phyloP scores from a whole-genome alignment of 2,329 filamentous ascomycete species.

The Xylaria sp. region DNA sequence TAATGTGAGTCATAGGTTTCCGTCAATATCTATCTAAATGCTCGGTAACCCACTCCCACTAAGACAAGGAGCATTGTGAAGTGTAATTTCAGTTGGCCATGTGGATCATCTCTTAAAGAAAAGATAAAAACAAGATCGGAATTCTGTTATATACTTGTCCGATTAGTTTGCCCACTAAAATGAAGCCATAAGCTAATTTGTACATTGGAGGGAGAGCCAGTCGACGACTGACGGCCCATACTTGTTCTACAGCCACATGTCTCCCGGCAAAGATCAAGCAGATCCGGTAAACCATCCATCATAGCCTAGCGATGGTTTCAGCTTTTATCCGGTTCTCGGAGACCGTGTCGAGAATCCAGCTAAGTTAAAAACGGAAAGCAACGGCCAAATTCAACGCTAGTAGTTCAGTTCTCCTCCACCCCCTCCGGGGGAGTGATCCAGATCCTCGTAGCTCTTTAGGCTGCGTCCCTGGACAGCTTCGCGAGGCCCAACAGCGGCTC shows the following conservation, averaged over 20 bases:
- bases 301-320: not conserved
- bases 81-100: not conserved
- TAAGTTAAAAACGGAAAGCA: slow-evolving; percentile 5
- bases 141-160: slow-evolving; percentile 30
- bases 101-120: not conserved
- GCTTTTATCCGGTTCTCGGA: not conserved
- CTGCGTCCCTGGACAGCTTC: slow-evolving; percentile 94
- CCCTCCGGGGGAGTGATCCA: slow-evolving; percentile 82
- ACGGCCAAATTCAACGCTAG: slow-evolving; percentile 53
- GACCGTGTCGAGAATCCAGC: slow-evolving; percentile 9
- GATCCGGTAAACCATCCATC: slow-evolving; percentile 17
- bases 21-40: not conserved
- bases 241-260: slow-evolving; percentile 1
- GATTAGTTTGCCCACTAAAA: slow-evolving; percentile 17
- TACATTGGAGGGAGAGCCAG: slow-evolving; percentile 25
- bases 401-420: slow-evolving; percentile 91
- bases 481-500: slow-evolving; percentile 81
- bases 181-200: slow-evolving; percentile 33
- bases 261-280: slow-evolving; percentile 6
- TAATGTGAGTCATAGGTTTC: slow-evolving; percentile 16
- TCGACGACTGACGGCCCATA: not conserved
- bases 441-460: slow-evolving; percentile 95
- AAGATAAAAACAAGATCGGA: not conserved
- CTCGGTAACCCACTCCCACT: slow-evolving; percentile 3
- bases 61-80: not conserved